phyloP scores from a whole-genome alignment of 345 rosid species.

The Microthlaspi erraticum region DNA sequence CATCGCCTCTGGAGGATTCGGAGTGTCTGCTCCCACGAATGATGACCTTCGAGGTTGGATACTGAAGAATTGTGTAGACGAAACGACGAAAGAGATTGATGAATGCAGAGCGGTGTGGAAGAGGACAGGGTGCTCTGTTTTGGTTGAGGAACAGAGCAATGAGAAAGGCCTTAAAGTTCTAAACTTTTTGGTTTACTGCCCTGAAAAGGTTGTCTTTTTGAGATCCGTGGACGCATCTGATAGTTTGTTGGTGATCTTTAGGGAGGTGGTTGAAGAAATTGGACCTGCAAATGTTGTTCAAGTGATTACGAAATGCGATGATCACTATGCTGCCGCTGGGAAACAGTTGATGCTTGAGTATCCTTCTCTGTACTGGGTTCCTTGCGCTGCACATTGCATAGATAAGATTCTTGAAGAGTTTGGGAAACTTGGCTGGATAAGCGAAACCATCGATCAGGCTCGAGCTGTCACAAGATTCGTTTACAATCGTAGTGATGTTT shows the following conservation, averaged over 20 bases:
- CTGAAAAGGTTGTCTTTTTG: slow-evolving; percentile 65
- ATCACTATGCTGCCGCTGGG: slow-evolving; percentile 62
- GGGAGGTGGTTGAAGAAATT: slow-evolving; percentile 76
- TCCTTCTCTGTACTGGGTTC: slow-evolving; percentile 79
- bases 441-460: slow-evolving; percentile 67
- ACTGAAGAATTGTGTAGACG: slow-evolving; percentile 72
- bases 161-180: slow-evolving; percentile 58
- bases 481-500: slow-evolving; percentile 65
- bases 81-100: slow-evolving; percentile 59
- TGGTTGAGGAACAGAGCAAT: slow-evolving; percentile 69
- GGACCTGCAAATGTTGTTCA: slow-evolving; percentile 75
- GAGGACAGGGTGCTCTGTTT: slow-evolving; percentile 73
- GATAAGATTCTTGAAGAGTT: slow-evolving; percentile 84
- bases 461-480: slow-evolving; percentile 70
- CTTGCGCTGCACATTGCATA: slow-evolving; percentile 73
- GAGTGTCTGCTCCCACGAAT: slow-evolving; percentile 51
- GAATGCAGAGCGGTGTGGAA: slow-evolving; percentile 56
- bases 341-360: slow-evolving; percentile 62
- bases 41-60: slow-evolving; percentile 76
- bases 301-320: slow-evolving; percentile 74
- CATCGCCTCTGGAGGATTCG: slow-evolving; percentile 60
- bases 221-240: slow-evolving; percentile 78
- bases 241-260: slow-evolving; percentile 60
- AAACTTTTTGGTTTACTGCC: slow-evolving; percentile 62
- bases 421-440: slow-evolving; percentile 54